Conservation (phyloP, 805 yeast genomes). For the Candida manassasensis region DNA sequence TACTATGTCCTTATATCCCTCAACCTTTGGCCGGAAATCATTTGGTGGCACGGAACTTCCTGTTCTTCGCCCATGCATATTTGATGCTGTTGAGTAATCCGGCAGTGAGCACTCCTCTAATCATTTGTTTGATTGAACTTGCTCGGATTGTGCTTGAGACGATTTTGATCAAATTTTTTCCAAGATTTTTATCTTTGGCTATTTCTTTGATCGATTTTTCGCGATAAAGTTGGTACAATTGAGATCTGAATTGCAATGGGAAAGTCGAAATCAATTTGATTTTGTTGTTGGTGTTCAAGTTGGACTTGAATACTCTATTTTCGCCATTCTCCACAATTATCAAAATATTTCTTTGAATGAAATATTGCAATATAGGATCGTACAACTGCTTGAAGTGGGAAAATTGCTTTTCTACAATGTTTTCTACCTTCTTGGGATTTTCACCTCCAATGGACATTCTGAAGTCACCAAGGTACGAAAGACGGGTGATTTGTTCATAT, state of each 20-base stretch:
- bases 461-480: constrained; percentile 88
- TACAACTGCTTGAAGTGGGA: constrained; percentile 67
- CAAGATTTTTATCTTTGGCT: constrained; percentile 36
- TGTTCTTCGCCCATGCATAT: constrained; percentile 71
- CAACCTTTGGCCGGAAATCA: background rate
- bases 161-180: constrained; percentile 15
- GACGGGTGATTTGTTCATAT: constrained; percentile 68
- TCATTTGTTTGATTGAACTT: constrained; percentile 72
- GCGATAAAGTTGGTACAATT: constrained; percentile 27
- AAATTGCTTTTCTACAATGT: constrained; percentile 78
- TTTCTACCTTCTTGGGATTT: constrained; percentile 80
- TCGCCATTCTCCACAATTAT: constrained; percentile 12
- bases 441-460: constrained; percentile 85
- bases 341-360: constrained; percentile 17
- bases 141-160: constrained; percentile 46
- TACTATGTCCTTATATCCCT: too few relatives aligned
- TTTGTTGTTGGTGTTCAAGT: constrained; percentile 10
- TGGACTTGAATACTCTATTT: constrained; percentile 11
- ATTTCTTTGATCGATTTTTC: constrained; percentile 32
- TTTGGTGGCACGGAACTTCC: constrained; percentile 17
- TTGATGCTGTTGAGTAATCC: constrained; percentile 66
- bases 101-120: constrained; percentile 84
- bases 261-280: constrained; percentile 35
- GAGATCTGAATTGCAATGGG: constrained; percentile 46
- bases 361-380: constrained; percentile 46